phyloP scores from a whole-genome alignment of 2,329 filamentous ascomycete species.

The Xylariaceae sp. region DNA sequence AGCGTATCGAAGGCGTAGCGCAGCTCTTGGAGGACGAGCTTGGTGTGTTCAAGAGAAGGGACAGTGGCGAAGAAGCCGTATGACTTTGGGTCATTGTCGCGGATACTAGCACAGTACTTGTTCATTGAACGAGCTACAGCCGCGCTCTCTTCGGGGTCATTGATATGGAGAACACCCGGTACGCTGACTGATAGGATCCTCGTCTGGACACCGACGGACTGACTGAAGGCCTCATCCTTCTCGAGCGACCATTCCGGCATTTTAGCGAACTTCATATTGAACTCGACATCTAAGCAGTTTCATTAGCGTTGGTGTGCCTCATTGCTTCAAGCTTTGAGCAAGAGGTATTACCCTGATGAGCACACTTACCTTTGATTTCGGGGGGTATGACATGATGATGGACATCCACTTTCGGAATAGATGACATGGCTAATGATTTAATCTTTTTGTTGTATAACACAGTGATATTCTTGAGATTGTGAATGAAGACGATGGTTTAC shows the following conservation, averaged over 20 bases:
- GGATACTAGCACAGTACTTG: constrained; percentile 1
- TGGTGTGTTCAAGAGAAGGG: constrained; percentile 4
- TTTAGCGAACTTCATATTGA: too few relatives aligned
- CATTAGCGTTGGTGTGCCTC: too few relatives aligned
- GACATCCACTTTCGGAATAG: neutral
- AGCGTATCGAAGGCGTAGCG: neutral
- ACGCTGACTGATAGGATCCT: constrained; percentile 5
- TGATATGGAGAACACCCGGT: neutral
- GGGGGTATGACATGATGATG: neutral
- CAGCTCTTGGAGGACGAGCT: neutral
- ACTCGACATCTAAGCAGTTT: too few relatives aligned
- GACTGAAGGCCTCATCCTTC: constrained; percentile 1
- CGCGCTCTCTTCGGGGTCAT: constrained; percentile 2
- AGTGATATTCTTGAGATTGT: neutral
- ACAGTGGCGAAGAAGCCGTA: neutral
- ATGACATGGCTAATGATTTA: neutral
- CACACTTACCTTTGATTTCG: neutral
- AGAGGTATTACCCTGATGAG: too few relatives aligned
- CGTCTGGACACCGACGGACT: neutral
- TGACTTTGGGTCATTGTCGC: neutral
- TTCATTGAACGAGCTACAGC: neutral
- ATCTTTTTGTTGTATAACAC: neutral
- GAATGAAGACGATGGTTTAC: neutral
- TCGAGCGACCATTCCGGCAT: constrained; percentile 21
- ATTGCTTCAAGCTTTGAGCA: too few relatives aligned